Conservation (phyloP, 164 flowering plant genomes). For the Magnolia kwangsiensis region DNA sequence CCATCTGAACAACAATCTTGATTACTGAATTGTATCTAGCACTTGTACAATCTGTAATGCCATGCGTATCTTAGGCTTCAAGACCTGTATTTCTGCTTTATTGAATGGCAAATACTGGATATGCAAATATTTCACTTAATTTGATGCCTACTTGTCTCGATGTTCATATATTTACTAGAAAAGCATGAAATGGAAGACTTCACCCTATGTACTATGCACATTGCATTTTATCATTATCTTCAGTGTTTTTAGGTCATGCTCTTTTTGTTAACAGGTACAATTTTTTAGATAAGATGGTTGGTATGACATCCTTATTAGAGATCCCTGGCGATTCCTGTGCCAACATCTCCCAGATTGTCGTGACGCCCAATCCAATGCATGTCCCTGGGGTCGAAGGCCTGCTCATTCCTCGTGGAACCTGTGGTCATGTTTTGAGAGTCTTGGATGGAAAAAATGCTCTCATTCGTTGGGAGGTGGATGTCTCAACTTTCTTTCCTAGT, state of each 20-base stretch:
- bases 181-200: background rate
- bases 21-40: too few species aligned
- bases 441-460: constrained; percentile 54
- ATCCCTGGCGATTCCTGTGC: constrained; percentile 36
- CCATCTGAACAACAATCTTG: too few species aligned
- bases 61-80: too few species aligned
- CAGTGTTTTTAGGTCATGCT: background rate
- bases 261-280: constrained; percentile 54
- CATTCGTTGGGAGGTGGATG: constrained; percentile 90
- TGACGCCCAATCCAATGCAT: constrained; percentile 44
- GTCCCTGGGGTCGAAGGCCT: constrained; percentile 80
- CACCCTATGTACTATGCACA: background rate
- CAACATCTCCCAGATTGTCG: constrained; percentile 44
- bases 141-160: background rate
- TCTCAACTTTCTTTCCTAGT: background rate
- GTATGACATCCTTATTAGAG: constrained; percentile 66
- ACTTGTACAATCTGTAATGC: too few species aligned
- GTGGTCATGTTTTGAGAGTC: constrained; percentile 70
- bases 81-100: background rate
- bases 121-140: background rate
- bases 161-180: background rate
- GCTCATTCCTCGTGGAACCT: constrained; percentile 64
- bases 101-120: background rate
- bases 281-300: constrained; percentile 75
- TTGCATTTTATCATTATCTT: background rate